Percentiles rank a stretch among this genome's conserved stretches.
These are phyloP conservation scores for Camelina hispida DNA, from an alignment of 345 rosid genomes.

Conservation along the genomic window DNA sequence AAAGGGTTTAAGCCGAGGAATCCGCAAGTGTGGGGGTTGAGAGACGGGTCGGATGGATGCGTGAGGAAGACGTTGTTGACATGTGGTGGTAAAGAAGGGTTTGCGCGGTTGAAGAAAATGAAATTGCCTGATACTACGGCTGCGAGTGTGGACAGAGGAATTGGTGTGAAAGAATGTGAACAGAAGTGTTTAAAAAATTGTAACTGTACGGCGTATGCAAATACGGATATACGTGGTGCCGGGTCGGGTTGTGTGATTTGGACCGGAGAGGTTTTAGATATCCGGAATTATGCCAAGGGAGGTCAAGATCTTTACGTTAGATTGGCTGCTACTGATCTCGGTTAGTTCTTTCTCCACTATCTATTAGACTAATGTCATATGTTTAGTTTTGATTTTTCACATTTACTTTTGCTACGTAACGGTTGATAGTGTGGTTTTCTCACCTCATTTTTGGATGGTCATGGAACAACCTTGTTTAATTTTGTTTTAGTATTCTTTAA, in stretches of 20 bases:
- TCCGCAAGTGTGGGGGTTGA: conserved; percentile 57
- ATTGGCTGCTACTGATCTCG: conserved; percentile 79
- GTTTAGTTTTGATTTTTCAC: neutral
- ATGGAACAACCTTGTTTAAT: neutral
- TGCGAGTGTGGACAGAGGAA: conserved; percentile 50
- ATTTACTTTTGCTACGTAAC: neutral
- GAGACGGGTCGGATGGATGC: conserved; percentile 76
- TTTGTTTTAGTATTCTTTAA: neutral
- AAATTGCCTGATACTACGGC: conserved; percentile 67
- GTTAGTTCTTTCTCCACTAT: conserved; percentile 50
- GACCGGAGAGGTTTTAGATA: conserved; percentile 53
- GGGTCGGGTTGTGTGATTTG: conserved; percentile 62
- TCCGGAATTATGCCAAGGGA: conserved; percentile 43
- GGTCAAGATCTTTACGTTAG: conserved; percentile 80
- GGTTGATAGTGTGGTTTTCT: neutral
- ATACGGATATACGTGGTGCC: conserved; percentile 41
- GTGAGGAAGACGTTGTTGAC: conserved; percentile 54
- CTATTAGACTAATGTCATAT: neutral
- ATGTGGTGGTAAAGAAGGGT: conserved; percentile 55
- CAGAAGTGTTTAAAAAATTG: conserved; percentile 49
- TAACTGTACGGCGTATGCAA: conserved; percentile 58
- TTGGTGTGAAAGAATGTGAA: conserved; percentile 48
- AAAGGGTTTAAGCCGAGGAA: conserved; percentile 67
- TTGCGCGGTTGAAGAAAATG: conserved; percentile 58
- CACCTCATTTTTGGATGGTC: neutral